These are phyloP conservation scores for Wallacemonas sp. DNA, from an alignment of 208 protist genomes.

Conservation along the genomic window DNA sequence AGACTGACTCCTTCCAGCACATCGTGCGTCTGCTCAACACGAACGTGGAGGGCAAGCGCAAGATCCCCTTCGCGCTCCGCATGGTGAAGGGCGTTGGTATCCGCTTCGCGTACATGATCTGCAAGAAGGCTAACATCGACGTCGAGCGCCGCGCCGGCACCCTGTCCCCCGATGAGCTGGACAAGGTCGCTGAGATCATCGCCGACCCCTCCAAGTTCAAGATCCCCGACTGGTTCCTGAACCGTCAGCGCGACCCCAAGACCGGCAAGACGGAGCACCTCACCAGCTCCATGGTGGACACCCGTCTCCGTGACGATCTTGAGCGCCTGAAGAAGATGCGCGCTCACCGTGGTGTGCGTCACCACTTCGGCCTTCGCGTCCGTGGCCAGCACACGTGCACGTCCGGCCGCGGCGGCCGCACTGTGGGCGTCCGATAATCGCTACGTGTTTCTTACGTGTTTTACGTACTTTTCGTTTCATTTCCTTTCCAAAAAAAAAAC, in stretches of 20 bases:
- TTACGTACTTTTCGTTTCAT: slow-evolving; percentile 6
- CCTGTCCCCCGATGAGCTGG: slow-evolving; percentile 95
- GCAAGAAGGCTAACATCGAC: slow-evolving; percentile 99
- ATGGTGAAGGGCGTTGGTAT: slow-evolving; percentile 99
- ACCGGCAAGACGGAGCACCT: slow-evolving; percentile 98
- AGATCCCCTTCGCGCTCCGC: slow-evolving; percentile 98
- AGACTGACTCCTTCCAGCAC: slow-evolving; percentile 97
- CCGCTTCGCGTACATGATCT: slow-evolving; percentile 98
- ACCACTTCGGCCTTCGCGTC: slow-evolving; percentile 98
- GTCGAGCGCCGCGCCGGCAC: slow-evolving; percentile 95
- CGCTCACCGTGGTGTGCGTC: slow-evolving; percentile 98
- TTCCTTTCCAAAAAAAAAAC: slow-evolving; percentile 1
- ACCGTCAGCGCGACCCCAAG: slow-evolving; percentile 99
- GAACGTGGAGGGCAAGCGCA: slow-evolving; percentile 98
- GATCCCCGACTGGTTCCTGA: slow-evolving; percentile 99
- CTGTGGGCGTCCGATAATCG: slow-evolving; percentile 71
- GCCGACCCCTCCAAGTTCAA: slow-evolving; percentile 98
- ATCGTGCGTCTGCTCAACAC: slow-evolving; percentile 99
- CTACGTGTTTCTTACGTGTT: slow-evolving; percentile 3
- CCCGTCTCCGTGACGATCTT: slow-evolving; percentile 99
- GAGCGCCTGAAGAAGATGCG: slow-evolving; percentile 99
- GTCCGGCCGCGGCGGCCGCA: slow-evolving; percentile 97
- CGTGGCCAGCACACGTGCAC: slow-evolving; percentile 99
- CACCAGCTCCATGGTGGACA: slow-evolving; percentile 96
- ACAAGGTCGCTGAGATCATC: slow-evolving; percentile 98